A percentile compares a stretch with the other conserved stretches of the same genome.
These are phyloP conservation scores for Phytopythium vexans DNA, from an alignment of 352 stramenopile genomes.

Conservation along the genomic window DNA sequence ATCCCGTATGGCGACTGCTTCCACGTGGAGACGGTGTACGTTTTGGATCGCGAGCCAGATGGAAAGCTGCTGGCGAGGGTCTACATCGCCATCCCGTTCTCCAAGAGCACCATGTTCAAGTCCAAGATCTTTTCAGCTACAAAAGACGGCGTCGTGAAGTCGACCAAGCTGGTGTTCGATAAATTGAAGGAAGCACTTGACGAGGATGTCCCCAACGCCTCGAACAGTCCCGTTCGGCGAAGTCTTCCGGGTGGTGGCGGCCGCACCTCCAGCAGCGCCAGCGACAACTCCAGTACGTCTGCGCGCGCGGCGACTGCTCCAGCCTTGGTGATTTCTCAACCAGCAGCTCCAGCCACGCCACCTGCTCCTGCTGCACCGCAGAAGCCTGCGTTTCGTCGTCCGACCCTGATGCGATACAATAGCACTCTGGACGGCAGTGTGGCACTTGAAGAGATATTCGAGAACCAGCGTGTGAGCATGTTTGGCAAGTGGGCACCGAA, in stretches of 20 bases:
- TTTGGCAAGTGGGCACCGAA: constrained; percentile 87
- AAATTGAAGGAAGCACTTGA: constrained; percentile 45
- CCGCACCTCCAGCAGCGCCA: neutral
- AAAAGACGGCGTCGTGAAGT: constrained; percentile 64
- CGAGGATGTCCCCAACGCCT: constrained; percentile 10
- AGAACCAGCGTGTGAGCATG: constrained; percentile 86
- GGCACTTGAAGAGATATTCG: constrained; percentile 83
- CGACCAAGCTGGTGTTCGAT: constrained; percentile 50
- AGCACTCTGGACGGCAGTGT: constrained; percentile 72
- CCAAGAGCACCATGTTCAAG: constrained; percentile 84
- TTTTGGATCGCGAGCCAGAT: constrained; percentile 37
- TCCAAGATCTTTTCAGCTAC: constrained; percentile 76
- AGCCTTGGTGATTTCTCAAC: neutral
- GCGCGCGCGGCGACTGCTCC: neutral
- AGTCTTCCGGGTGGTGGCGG: constrained; percentile 4
- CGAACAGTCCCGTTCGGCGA: constrained; percentile 2
- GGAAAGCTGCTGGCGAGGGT: constrained; percentile 46
- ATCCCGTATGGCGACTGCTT: constrained; percentile 84
- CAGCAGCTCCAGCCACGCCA: neutral
- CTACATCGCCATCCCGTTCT: constrained; percentile 74
- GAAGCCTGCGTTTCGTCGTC: constrained; percentile 6
- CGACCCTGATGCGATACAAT: constrained; percentile 54
- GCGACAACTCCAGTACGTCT: neutral
- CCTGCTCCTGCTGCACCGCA: neutral
- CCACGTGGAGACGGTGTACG: constrained; percentile 62